Evolutionary conservation across 2,329 filamentous ascomycete genomes (phyloP).

Genomic region (Epichloe aotearoae): DNA sequence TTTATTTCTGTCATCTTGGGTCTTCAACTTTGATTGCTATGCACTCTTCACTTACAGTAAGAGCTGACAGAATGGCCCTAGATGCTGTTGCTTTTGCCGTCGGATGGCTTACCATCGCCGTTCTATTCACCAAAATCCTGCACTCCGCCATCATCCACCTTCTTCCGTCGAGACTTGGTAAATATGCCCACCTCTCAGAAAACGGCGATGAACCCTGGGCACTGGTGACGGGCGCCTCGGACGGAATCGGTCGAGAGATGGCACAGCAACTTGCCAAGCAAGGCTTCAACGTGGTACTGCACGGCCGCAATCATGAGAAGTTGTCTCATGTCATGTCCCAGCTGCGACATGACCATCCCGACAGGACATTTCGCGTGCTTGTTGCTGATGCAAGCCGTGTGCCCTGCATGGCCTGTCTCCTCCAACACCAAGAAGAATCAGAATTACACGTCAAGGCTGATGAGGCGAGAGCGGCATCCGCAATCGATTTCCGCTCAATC

Average conservation of each 20-base stretch:
- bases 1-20: too few species aligned
- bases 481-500: slow-evolving; percentile 5
- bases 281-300: slow-evolving; percentile 44
- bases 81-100: neutral
- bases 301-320: slow-evolving; percentile 40
- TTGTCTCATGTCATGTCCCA: slow-evolving; percentile 26
- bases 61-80: neutral
- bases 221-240: slow-evolving; percentile 38
- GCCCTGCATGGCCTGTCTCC: neutral
- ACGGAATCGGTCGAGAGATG: slow-evolving; percentile 39
- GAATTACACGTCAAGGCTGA: slow-evolving; percentile 9
- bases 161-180: neutral
- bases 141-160: neutral
- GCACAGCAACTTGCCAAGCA: slow-evolving; percentile 34
- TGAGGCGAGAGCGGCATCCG: too few species aligned
- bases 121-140: neutral
- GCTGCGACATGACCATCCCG: slow-evolving; percentile 27
- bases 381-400: slow-evolving; percentile 27
- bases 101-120: neutral
- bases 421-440: slow-evolving; percentile 3
- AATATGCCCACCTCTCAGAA: neutral
- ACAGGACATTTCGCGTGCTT: slow-evolving; percentile 24
- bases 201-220: slow-evolving; percentile 11
- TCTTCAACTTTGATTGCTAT: too few species aligned
- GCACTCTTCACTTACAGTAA: neutral